Percentiles rank a stretch among this genome's conserved stretches.
These are phyloP conservation scores for Aureoboletus auriporus DNA, from an alignment of 768 basidiomycete genomes.

Conservation along the genomic window DNA sequence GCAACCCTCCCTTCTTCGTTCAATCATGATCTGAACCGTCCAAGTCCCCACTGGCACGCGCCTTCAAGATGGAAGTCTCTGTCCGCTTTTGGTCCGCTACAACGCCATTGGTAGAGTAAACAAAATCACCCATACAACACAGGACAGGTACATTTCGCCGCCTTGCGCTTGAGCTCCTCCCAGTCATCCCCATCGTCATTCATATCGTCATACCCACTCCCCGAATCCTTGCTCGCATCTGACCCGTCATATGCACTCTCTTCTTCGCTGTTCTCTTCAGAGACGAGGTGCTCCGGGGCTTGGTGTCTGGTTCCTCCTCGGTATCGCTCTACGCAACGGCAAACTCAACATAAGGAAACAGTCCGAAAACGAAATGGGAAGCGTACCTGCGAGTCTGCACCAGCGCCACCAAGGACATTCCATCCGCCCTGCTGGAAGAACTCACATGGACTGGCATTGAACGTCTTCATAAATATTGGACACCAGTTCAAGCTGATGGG, in stretches of 20 bases:
- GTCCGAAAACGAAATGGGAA: slow-evolving; percentile 8
- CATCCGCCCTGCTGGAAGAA: slow-evolving; percentile 97
- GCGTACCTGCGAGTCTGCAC: slow-evolving; percentile 53
- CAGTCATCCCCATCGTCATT: slow-evolving; percentile 88
- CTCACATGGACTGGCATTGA: slow-evolving; percentile 86
- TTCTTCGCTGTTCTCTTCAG: slow-evolving; percentile 43
- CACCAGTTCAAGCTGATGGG: too few species aligned
- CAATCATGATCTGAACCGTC: slow-evolving; percentile 50
- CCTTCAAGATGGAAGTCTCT: too few species aligned
- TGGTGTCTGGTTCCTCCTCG: slow-evolving; percentile 59
- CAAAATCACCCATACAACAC: neutral
- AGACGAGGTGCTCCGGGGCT: slow-evolving; percentile 48
- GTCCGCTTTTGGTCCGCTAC: too few species aligned
- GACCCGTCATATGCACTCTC: slow-evolving; percentile 55
- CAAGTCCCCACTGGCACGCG: too few species aligned
- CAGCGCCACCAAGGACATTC: slow-evolving; percentile 81
- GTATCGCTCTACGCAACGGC: slow-evolving; percentile 47
- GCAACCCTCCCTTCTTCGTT: slow-evolving; percentile 36
- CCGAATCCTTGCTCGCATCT: slow-evolving; percentile 53
- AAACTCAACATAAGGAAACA: slow-evolving; percentile 29
- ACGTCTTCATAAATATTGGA: slow-evolving; percentile 51
- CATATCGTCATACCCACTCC: slow-evolving; percentile 53
- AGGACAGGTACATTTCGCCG: too few species aligned
- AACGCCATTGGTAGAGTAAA: too few species aligned
- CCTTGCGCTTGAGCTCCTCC: too few species aligned